Base-by-base conservation (phyloP, 352 stramenopile species). In the Globisporangium abappressorium region DNA sequence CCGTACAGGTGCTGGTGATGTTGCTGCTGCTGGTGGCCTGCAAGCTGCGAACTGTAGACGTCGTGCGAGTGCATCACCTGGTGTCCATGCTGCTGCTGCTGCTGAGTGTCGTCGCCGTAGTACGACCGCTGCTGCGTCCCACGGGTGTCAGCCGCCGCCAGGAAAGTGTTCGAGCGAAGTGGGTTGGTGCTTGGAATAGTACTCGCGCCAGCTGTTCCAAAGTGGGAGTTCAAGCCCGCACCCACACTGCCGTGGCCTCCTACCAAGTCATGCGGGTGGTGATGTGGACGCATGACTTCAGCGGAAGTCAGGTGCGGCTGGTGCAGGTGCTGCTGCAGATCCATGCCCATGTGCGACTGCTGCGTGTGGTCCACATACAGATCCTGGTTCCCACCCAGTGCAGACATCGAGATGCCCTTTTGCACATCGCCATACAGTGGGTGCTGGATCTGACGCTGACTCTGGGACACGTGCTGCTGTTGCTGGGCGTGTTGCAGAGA, bases 371-470 rank as follows among this genome's bases (percentile, higher is more conserved):
- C 70, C 18, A 69, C 66, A 46, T 85, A 87, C 7, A 87, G 71
- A 33, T 87, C 80, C 72, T 87, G 77, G 22, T 55, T 65, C 7
- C 69, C 63, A 33, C 73, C 70, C 57, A 87, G 64, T 1, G 74
- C 76, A 47, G 75, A 74, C 75, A 87, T 81, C 18, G 80, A 64
- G 62, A 87, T 76, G 61, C 73, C 71, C 63, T 87, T 87, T 34
- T 77, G 70, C 26, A 87, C 73, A 26, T 87, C 80, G 15, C 80
- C 78, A 57, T 87, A 87, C 24, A 87, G 68, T 62, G 80, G 80
- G 56, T 87, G 80, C 58, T 84, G 76, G 22, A 85, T 75, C 61
- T 80, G 74, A 26, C 67, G 62, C 26, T 68, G 62, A 6, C 53
- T 36, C 34, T 70, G 65, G 20, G 70, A 63, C 56, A 76, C 71